phyloP scores from a whole-genome alignment of 441 rosid species.

The Adansonia gregorii region DNA sequence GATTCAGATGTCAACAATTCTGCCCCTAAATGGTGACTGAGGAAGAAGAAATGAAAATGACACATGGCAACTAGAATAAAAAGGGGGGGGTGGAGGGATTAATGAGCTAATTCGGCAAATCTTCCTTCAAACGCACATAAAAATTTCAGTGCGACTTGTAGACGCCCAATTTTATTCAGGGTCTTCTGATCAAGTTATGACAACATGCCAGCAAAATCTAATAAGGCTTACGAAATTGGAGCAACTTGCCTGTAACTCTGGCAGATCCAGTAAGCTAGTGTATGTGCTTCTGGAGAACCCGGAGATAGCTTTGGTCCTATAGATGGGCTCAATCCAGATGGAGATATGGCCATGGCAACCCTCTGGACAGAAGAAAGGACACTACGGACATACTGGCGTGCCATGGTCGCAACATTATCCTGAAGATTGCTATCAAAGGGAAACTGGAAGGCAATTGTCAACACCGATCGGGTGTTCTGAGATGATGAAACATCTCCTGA shows the following conservation, averaged over 20 bases:
- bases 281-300: conserved; percentile 88
- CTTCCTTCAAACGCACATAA: not conserved
- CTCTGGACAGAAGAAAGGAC: conserved; percentile 97
- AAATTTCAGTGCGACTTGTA: too few relatives aligned
- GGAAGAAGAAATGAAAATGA: conserved; percentile 17
- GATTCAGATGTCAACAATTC: conserved; percentile 69
- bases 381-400: conserved; percentile 86
- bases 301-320: conserved; percentile 69
- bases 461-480: conserved; percentile 69
- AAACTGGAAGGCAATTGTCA: conserved; percentile 98
- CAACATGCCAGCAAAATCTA: not conserved
- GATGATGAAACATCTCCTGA: conserved; percentile 57
- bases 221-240: not conserved
- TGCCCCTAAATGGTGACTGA: conserved; percentile 67
- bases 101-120: conserved; percentile 10
- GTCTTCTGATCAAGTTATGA: too few relatives aligned
- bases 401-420: conserved; percentile 95
- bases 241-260: conserved; percentile 69
- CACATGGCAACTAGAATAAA: conserved; percentile 1
- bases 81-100: not conserved
- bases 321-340: conserved; percentile 69
- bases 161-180: too few relatives aligned
- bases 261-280: conserved; percentile 85
- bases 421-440: conserved; percentile 86
- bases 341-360: conserved; percentile 94